Evolutionary conservation across 495 filamentous ascomycete genomes (phyloP).

Genomic region (Neurospora discreta): DNA sequence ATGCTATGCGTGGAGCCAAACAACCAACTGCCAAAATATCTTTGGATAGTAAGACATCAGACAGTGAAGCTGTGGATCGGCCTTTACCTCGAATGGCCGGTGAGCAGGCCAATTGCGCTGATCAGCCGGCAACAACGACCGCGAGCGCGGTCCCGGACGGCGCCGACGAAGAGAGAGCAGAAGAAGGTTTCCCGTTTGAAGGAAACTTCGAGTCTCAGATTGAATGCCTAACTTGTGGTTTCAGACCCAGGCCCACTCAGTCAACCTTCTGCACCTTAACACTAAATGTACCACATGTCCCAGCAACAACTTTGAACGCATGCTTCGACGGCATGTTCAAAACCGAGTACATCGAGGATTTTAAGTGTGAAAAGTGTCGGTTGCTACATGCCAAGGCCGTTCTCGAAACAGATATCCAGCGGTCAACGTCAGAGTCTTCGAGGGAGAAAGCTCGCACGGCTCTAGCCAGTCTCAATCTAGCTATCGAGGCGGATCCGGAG

Average conservation of each 20-base stretch:
- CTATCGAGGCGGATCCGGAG: constrained; percentile 71
- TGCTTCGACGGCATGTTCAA: constrained; percentile 94
- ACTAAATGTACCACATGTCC: constrained; percentile 72
- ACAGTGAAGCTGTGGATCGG: background rate
- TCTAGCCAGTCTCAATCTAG: constrained; percentile 42
- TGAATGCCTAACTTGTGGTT: constrained; percentile 80
- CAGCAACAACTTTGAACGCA: constrained; percentile 35
- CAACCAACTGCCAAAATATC: background rate
- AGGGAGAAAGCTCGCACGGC: constrained; percentile 34
- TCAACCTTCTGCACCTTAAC: constrained; percentile 89
- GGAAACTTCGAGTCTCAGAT: constrained; percentile 83
- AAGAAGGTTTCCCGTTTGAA: constrained; percentile 77
- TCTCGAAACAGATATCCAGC: constrained; percentile 24
- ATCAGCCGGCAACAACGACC: constrained; percentile 1
- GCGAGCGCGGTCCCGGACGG: constrained; percentile 9
- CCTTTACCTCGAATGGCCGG: background rate
- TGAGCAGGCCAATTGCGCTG: background rate
- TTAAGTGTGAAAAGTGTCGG: constrained; percentile 84
- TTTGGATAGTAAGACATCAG: background rate
- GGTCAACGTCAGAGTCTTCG: constrained; percentile 35
- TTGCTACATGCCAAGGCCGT: constrained; percentile 56
- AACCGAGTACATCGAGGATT: constrained; percentile 92
- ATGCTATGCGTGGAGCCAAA: constrained; percentile 11
- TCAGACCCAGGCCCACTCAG: constrained; percentile 70
- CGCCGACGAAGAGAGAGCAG: constrained; percentile 28